phyloP scores from a whole-genome alignment of 1,284 basidiomycete species.

The Athelia psychrophila region DNA sequence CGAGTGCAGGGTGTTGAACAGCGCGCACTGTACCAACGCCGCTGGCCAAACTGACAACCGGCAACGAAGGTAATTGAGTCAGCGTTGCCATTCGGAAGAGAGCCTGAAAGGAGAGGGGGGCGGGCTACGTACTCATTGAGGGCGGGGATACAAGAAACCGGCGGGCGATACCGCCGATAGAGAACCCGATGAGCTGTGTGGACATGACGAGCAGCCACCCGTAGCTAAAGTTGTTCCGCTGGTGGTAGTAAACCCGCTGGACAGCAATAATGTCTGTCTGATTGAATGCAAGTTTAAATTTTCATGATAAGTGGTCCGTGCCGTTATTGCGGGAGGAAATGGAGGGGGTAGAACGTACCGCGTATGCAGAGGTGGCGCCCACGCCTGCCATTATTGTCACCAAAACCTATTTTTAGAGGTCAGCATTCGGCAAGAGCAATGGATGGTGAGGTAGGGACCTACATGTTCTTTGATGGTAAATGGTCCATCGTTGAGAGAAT shows the following conservation, averaged over 20 bases:
- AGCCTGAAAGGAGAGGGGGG: conserved; percentile 8
- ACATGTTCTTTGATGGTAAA: conserved; percentile 78
- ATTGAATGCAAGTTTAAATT: conserved; percentile 3
- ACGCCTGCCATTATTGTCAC: conserved; percentile 73
- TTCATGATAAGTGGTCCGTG: neutral
- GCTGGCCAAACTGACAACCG: conserved; percentile 74
- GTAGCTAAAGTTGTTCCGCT: conserved; percentile 38
- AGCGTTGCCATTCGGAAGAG: neutral
- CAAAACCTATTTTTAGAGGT: conserved; percentile 32
- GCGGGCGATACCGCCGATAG: conserved; percentile 59
- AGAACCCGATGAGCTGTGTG: conserved; percentile 70
- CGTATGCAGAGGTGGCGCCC: conserved; percentile 55
- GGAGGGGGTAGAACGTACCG: conserved; percentile 22
- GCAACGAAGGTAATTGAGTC: conserved; percentile 1
- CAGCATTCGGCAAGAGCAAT: neutral
- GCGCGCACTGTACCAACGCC: conserved; percentile 74
- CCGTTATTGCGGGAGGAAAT: neutral
- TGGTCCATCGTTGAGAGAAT: conserved; percentile 65
- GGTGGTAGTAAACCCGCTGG: conserved; percentile 56
- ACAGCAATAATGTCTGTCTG: conserved; percentile 62
- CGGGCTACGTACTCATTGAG: conserved; percentile 56
- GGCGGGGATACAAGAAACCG: conserved; percentile 74
- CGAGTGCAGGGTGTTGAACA: conserved; percentile 71
- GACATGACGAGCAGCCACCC: conserved; percentile 61
- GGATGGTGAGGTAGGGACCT: conserved; percentile 12